Evolutionary conservation across 1,284 basidiomycete species (phyloP), one percentile per base, ranked within the genome.

Genomic region (Naganishia sp.): DNA sequence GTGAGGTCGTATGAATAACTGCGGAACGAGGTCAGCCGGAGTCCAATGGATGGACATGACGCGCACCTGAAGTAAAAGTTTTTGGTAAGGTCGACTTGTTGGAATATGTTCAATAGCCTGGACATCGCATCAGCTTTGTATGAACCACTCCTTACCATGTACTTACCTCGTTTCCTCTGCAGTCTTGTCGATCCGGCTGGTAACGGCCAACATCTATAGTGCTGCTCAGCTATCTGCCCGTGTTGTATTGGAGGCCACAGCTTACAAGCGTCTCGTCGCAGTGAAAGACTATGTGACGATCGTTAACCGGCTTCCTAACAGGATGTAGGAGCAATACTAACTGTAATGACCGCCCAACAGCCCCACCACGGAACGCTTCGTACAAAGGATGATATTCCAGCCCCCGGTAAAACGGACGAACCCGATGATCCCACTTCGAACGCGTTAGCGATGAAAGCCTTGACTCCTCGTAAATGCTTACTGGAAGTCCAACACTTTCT

Each of bases 1-100:
- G 96, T 97, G 35, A 99, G 82, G 77, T 99, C 96, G 80, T 99
- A 99, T 0, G 95, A 94, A 77, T 96, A 93, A 71, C 94, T 94
- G 71, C 41, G 54, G 45, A 43, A 23, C 41, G 31, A 21, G 31
- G 31, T 31, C 45, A 39, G 45, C 35, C 23, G 13, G 25, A 18
- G 11, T 32, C 6, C 23, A 6, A 53, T 45, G 21, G 21, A 2
- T 15, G 21, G 2, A 25, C 11, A 6, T n/a, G 21, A 49, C 31
- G 11, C 76, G 60, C 72, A 95, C 91, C 92, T 94, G 79, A 99
- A 99, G 81, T 99, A 99, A 77, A 99, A 99, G 80, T 99, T 98
- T 82, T 99, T 98, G 55, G 90, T 90, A 82, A 99, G 86, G 73
- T 99, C 96, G 3, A 99, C 94, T 77, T 95, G 92, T 76, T 93